Evolutionary conservation across 2,329 filamentous ascomycete species (phyloP), one percentile per base, ranked within the genome.

Genomic region (Apiospora saccharicola): DNA sequence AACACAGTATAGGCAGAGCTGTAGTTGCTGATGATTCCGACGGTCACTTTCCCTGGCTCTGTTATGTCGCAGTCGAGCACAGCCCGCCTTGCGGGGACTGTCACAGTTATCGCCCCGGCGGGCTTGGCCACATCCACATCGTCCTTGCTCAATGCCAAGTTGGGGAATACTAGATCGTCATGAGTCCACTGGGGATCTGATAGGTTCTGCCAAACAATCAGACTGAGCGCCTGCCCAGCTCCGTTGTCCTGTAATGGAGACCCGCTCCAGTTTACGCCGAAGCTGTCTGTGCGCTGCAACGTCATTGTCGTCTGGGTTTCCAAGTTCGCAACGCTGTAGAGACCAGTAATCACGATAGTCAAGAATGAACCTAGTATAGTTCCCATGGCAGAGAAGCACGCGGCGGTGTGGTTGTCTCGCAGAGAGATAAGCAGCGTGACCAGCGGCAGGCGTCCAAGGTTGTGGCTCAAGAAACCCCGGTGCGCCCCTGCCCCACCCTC

Each of bases 401-500:
- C 44, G 16, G 68, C 53, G 4, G 24, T 8, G 30, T 67, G 68
- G n/a, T 34, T 34, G 16, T 49, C 53, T 5, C 19, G 47, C 3
- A 72, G 4, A 1, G 71, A 70, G 5, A 46, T 34, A 1, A 67
- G 6, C 3, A 72, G 34, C 13, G 61, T 37, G 24, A 68, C 13
- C 19, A 70, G n/a, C 4, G 71, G 71, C 4, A 72, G 68, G 5
- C 68, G 71, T 10, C 71, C 71, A 10, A 70, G 53, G 44, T 70
- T 69, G 49, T 68, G 71, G 34, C 24, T 70, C 13, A 72, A 46
- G 13, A 70, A 14, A 14, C 68, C 43, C 30, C 53, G 30, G 16
- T 44, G 24, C 8, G 57, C 26, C 10, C 46, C 26, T 12, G 68
- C 43, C 2, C 34, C n/a, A 22, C 43, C 53, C 22, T 34, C 53